Percentiles rank a stretch among this genome's conserved stretches.
phyloP scores from a whole-genome alignment of 164 flowering plant species.

The Stephania yunnanensis region DNA sequence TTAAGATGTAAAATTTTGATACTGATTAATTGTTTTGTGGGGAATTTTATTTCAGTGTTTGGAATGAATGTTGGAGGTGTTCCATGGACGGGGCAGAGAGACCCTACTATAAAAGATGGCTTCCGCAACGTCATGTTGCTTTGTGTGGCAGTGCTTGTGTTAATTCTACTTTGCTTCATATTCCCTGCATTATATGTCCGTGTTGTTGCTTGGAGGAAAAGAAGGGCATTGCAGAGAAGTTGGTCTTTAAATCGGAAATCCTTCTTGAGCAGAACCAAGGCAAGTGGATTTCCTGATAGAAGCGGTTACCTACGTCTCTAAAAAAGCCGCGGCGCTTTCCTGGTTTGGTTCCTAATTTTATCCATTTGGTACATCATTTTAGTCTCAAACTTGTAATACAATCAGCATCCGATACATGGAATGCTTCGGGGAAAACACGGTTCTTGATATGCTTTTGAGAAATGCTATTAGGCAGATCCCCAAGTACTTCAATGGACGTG shows the following conservation, averaged over 20 bases:
- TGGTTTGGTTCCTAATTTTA: not conserved
- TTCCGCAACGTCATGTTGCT: conserved; percentile 76
- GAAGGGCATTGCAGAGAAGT: conserved; percentile 44
- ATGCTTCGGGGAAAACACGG: not conserved
- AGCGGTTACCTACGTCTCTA: conserved; percentile 45
- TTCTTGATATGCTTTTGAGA: not conserved
- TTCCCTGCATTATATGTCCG: conserved; percentile 54
- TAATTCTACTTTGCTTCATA: conserved; percentile 61
- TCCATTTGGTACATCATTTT: not conserved
- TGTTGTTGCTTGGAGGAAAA: conserved; percentile 51
- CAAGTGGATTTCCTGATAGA: conserved; percentile 29
- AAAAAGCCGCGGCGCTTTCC: not conserved
- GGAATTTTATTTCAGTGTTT: conserved; percentile 47
- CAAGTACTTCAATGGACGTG: not conserved
- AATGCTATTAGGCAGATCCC: not conserved
- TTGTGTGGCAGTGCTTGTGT: conserved; percentile 49
- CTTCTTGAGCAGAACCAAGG: conserved; percentile 43
- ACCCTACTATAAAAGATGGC: conserved; percentile 60
- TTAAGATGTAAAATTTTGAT: not conserved
- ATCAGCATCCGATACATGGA: not conserved
- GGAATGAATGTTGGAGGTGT: conserved; percentile 99
- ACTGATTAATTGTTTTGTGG: not conserved
- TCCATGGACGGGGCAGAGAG: conserved; percentile 80
- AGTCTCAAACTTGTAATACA: not conserved
- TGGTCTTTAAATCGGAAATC: conserved; percentile 76